Evolutionary conservation across 208 protist species (phyloP).

Genomic region (Wallacemonas sp.): DNA sequence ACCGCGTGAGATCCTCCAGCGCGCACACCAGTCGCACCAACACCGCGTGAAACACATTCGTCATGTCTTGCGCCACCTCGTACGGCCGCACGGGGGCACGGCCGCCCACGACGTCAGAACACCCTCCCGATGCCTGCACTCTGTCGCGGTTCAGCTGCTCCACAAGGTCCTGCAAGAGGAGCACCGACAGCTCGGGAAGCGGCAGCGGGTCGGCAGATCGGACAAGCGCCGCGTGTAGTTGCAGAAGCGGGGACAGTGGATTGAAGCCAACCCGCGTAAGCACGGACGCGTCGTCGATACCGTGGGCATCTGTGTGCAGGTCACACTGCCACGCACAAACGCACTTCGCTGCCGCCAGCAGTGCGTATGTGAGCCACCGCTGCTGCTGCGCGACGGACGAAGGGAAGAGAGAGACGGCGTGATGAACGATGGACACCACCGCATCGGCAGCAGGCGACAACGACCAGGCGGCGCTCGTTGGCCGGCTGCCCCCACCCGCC

Average conservation of each 20-base stretch:
- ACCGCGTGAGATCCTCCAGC: background rate
- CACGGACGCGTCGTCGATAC: background rate
- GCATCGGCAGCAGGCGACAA: background rate
- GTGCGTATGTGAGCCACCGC: slow-evolving; percentile 18
- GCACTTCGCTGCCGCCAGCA: slow-evolving; percentile 9
- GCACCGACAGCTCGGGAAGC: background rate
- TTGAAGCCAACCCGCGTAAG: slow-evolving; percentile 2
- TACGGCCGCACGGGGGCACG: too few relatives aligned
- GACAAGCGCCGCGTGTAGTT: background rate
- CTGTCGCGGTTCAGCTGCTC: background rate
- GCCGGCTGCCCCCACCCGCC: too few relatives aligned
- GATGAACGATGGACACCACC: slow-evolving; percentile 9
- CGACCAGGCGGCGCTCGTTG: too few relatives aligned
- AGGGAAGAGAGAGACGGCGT: slow-evolving; percentile 16
- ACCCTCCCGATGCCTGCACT: background rate
- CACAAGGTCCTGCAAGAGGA: background rate
- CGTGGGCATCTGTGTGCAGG: too few relatives aligned
- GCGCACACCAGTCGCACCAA: slow-evolving; percentile 1
- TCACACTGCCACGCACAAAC: background rate
- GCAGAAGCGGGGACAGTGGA: slow-evolving; percentile 6
- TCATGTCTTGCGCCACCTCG: background rate
- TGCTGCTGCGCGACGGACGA: slow-evolving; percentile 17
- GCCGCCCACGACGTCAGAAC: too few relatives aligned
- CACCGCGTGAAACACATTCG: background rate
- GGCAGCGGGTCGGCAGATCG: background rate